phyloP scores from a whole-genome alignment of 139 green algal genomes.

The Haematococcus lacustris region DNA sequence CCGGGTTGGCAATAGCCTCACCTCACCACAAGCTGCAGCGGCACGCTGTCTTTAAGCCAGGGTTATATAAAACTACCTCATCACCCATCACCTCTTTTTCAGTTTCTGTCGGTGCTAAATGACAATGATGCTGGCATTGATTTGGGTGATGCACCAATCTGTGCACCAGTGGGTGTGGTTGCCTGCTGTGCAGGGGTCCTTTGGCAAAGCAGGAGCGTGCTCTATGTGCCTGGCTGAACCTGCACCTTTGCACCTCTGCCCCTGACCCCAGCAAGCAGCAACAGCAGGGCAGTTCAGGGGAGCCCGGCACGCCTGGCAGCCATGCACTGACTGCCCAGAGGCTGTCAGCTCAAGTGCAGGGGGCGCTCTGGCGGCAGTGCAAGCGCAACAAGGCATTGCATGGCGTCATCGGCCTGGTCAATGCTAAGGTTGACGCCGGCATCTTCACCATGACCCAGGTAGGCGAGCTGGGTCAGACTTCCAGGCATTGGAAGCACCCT shows the following conservation, averaged over 20 bases:
- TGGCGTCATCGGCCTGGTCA: not conserved
- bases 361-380: slow-evolving; percentile 15
- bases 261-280: not conserved
- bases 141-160: too few species aligned
- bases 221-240: slow-evolving; percentile 17
- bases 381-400: not conserved
- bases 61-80: too few species aligned
- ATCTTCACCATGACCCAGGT: not conserved
- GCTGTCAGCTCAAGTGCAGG: slow-evolving; percentile 6
- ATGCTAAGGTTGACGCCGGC: slow-evolving; percentile 3
- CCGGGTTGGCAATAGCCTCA: too few species aligned
- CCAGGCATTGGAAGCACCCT: too few species aligned
- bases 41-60: too few species aligned
- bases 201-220: slow-evolving; percentile 19
- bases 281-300: too few species aligned
- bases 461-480: too few species aligned
- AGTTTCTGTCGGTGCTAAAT: too few species aligned
- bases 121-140: too few species aligned
- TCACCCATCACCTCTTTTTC: too few species aligned
- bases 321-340: slow-evolving; percentile 2
- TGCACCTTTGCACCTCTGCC: not conserved
- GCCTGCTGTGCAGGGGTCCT: slow-evolving; percentile 2
- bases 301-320: not conserved
- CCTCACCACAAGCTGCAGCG: too few species aligned
- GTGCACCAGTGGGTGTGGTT: too few species aligned